Base-by-base conservation (phyloP, 2,329 filamentous ascomycete species). In the Macrophomina pseudophaseolina region DNA sequence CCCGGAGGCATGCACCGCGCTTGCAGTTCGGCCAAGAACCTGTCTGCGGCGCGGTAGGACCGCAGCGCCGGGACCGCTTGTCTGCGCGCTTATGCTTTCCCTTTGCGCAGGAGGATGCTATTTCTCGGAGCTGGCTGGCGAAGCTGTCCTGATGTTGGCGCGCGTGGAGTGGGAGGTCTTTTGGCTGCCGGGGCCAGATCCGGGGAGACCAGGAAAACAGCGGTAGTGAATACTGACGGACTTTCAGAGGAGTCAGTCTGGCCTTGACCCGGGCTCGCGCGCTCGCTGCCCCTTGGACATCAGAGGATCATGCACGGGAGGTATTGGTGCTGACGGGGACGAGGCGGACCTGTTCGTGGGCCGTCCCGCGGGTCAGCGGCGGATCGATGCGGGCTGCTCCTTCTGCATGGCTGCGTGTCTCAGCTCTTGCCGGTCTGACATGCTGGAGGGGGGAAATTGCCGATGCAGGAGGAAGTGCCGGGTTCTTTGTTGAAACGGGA, bases 341-440 rank as follows among this genome's bases (percentile, higher is more conserved):
- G 23, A 18, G 28, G 49, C 49, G 28, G 28, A 5, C 16, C 11
- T 53, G 28, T 16, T 9, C 12, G 52, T 54, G 52, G 52, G 52
- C 52, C 52, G 52, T 54, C 52, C 52, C 52, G 52, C 52, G 49
- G 6, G 28, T 32, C 49, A 2, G 30, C 52, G 9, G 52, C 52
- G n/a, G 49, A n/a, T 32, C 30, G 49, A 52, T 32, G 14, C 7
- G 48, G 16, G 46, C 46, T 7, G 14, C 4, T 23, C 4, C 28
- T 23, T 49, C 46, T 8, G 46, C 11, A 51, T 12, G 18, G 11
- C 28, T 28, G 48, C 18, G 16, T 18, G 32, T 18, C 16, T 40
- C 52, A 40, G 35, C 52, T n/a, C 8, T 11, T 3, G 52, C 52
- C 52, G 18, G 32, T 9, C 52, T 54, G 52, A 54, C 52, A 38